Conservation (phyloP, 2,329 filamentous ascomycete genomes). For the Xylaria arbuscula region DNA sequence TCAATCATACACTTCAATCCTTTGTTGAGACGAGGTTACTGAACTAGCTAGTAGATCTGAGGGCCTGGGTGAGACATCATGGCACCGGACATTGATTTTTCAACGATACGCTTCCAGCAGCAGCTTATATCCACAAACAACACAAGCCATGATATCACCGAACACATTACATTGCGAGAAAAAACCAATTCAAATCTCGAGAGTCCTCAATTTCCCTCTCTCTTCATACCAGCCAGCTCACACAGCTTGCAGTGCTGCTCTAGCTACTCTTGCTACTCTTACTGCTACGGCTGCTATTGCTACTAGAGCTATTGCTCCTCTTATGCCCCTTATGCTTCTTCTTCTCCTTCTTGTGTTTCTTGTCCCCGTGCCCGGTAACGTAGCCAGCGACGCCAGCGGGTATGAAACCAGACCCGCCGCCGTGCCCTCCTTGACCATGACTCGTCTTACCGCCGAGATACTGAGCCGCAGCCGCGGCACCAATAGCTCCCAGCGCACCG, state of each 20-base stretch:
- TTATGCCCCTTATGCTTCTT: constrained; percentile 47
- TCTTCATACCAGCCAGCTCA: not conserved
- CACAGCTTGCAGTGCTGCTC: not conserved
- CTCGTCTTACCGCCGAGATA: constrained; percentile 36
- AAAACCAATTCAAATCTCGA: not conserved
- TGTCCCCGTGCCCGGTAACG: constrained; percentile 36
- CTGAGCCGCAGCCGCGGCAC: constrained; percentile 42
- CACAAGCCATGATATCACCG: too few species aligned
- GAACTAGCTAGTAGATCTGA: too few species aligned
- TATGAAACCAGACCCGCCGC: constrained; percentile 36
- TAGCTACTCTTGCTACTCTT: constrained; percentile 42
- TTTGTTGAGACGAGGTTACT: too few species aligned
- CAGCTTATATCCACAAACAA: not conserved
- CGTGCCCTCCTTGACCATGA: constrained; percentile 5
- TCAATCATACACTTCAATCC: too few species aligned
- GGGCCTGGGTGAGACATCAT: too few species aligned
- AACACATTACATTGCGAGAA: not conserved
- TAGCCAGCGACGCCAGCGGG: constrained; percentile 38
- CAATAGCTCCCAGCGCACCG: constrained; percentile 39
- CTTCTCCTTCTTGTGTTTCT: constrained; percentile 46
- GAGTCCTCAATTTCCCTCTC: not conserved
- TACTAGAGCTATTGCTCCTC: constrained; percentile 44
- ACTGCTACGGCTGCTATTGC: constrained; percentile 40
- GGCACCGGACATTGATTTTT: too few species aligned
- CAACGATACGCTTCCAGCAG: not conserved